Base-by-base conservation (phyloP, 75 land plant species). In the Cupressus sempervirens region DNA sequence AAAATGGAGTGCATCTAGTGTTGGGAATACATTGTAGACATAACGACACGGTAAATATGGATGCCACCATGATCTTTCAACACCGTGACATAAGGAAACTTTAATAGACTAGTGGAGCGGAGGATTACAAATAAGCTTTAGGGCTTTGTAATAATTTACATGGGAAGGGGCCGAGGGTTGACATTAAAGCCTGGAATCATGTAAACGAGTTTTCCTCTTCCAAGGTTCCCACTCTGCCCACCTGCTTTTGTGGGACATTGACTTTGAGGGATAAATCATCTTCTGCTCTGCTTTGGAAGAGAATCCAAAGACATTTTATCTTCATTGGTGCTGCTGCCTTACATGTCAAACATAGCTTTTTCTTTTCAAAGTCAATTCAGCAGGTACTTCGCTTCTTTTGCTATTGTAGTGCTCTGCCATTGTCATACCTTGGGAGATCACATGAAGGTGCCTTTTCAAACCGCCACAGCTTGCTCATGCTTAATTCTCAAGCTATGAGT, bases 291-390 rank as follows among this genome's bases (percentile, higher is more conserved):
- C 67, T 62, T 62, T 62, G 2, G 67, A 62, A 62, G 74, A 70
- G 74, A 70, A 70, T 70, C 74, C 74, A 70, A 70, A 70, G 74
- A 29, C 74, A 70, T 70, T 70, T 70, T 70, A 20, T 75, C 77
- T 36, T 36, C 43, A 75, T 75, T 36, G 38, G 41, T 36, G 36
- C 43, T 40, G 38, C 77, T 36, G 77, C 23, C 77, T 38, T 20
- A 16, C 13, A 75, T 75, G 81, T 77, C 81, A 77, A 77, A 41
- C 81, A 7, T 9, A 77, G 11, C 81, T 77, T 77, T 77, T 77
- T 9, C 81, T 77, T 77, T 77, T 77, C 81, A 77, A 77, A 77
- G 81, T 77, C 81, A 79, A 79, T 79, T 79, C 81, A 26, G 81
- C 2, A 50, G 52, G 14, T 50, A 50, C 52, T 50, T 50, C 52